These are phyloP conservation scores for Cordyceps tenuipes DNA, from an alignment of 2,329 filamentous ascomycete species.

Conservation along the genomic window DNA sequence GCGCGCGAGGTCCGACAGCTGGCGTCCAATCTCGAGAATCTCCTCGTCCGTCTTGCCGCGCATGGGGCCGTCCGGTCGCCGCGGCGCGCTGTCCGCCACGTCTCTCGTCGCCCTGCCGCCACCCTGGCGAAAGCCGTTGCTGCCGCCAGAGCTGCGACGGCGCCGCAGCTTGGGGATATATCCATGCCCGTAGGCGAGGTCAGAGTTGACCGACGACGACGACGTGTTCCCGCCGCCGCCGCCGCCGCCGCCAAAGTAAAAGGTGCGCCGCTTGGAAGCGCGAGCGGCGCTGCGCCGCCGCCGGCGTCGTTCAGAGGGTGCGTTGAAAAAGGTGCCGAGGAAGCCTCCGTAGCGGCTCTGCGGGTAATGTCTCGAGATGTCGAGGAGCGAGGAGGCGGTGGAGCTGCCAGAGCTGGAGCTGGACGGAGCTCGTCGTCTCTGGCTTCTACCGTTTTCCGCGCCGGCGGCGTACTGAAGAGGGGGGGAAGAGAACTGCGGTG, in stretches of 20 bases:
- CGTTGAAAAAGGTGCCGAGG: slow-evolving; percentile 54
- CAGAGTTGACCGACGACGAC: slow-evolving; percentile 58
- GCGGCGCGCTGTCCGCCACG: neutral
- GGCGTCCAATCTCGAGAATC: slow-evolving; percentile 46
- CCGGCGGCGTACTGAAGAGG: neutral
- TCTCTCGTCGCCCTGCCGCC: slow-evolving; percentile 4
- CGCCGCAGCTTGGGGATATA: slow-evolving; percentile 38
- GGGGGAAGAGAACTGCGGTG: neutral
- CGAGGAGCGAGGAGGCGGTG: slow-evolving; percentile 52
- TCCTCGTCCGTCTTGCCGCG: slow-evolving; percentile 45
- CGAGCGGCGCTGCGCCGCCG: slow-evolving; percentile 16
- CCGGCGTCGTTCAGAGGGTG: slow-evolving; percentile 47
- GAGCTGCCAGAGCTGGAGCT: slow-evolving; percentile 33
- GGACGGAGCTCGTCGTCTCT: slow-evolving; percentile 11
- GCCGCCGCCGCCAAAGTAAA: slow-evolving; percentile 36
- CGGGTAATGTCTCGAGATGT: slow-evolving; percentile 51
- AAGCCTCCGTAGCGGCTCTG: slow-evolving; percentile 43
- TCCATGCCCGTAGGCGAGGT: slow-evolving; percentile 59
- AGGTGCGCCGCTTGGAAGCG: slow-evolving; percentile 15
- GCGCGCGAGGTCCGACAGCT: slow-evolving; percentile 44
- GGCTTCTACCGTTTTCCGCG: neutral
- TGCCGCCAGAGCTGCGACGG: slow-evolving; percentile 14
- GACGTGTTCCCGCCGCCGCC: slow-evolving; percentile 43
- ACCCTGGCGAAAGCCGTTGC: slow-evolving; percentile 16
- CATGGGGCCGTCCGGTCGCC: neutral